phyloP scores from a whole-genome alignment of 1,284 basidiomycete species.

The Vanrija humicola region DNA sequence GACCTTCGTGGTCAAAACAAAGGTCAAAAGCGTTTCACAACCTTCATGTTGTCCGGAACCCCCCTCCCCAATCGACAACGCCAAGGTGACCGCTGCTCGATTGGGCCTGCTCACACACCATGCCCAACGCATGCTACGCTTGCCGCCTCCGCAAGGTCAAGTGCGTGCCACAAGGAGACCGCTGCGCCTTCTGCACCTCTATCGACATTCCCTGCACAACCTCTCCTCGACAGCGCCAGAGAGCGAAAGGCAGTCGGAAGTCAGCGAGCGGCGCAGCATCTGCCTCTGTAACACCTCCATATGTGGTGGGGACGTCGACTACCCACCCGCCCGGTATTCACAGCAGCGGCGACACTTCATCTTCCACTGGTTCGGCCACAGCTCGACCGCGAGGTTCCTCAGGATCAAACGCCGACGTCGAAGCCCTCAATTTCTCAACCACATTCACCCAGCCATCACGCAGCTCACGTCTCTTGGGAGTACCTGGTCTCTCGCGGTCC shows the following conservation, averaged over 20 bases:
- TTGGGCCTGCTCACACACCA: neutral
- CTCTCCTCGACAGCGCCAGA: slow-evolving; percentile 1
- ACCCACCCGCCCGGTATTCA: too few species aligned
- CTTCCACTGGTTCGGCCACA: neutral
- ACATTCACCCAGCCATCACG: neutral
- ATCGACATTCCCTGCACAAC: slow-evolving; percentile 9
- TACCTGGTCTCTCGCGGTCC: neutral
- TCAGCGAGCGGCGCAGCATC: too few species aligned
- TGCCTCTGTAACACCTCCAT: too few species aligned
- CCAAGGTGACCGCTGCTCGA: too few species aligned
- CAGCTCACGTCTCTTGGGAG: slow-evolving; percentile 4
- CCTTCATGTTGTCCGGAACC: too few species aligned
- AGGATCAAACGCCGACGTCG: neutral
- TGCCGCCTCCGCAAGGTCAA: slow-evolving; percentile 11
- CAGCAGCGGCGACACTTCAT: neutral
- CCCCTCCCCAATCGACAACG: too few species aligned
- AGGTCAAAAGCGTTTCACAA: too few species aligned
- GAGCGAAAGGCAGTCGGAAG: slow-evolving; percentile 2
- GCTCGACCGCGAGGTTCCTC: too few species aligned
- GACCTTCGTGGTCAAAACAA: too few species aligned
- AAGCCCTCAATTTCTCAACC: neutral
- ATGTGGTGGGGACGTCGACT: too few species aligned
- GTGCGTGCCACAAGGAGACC: neutral
- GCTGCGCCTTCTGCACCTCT: slow-evolving; percentile 9
- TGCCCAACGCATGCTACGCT: slow-evolving; percentile 6